Conservation (phyloP, 2,329 filamentous ascomycete species). For the Bipolaris bicolor region DNA sequence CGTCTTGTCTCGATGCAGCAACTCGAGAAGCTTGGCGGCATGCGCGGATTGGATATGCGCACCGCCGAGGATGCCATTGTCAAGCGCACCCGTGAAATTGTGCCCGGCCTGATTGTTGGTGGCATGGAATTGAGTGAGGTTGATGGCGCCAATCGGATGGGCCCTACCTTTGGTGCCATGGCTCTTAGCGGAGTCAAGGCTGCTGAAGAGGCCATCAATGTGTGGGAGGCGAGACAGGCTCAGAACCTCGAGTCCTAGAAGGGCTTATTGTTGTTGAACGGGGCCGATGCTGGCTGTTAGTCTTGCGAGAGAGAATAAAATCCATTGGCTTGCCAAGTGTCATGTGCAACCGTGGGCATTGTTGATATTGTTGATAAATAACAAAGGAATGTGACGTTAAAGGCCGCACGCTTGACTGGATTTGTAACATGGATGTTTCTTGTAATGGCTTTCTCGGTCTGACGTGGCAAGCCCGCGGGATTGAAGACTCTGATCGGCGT, state of each 20-base stretch:
- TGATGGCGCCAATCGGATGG: constrained; percentile 92
- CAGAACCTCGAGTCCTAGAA: constrained; percentile 66
- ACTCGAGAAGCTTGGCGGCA: constrained; percentile 83
- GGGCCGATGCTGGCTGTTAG: not conserved
- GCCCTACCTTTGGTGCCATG: constrained; percentile 89
- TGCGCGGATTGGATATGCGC: constrained; percentile 94
- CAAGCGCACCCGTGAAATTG: constrained; percentile 86
- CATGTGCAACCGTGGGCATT: not conserved
- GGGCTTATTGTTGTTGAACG: constrained; percentile 1
- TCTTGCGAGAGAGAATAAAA: constrained; percentile 3
- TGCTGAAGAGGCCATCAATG: constrained; percentile 80
- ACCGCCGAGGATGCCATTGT: constrained; percentile 90
- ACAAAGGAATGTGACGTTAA: not conserved
- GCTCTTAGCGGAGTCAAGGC: constrained; percentile 86
- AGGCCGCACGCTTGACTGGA: not conserved
- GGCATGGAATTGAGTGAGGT: constrained; percentile 94
- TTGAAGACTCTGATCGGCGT: constrained; percentile 1
- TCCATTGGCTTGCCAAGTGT: not conserved
- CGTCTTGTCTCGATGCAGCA: constrained; percentile 86
- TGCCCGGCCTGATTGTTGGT: constrained; percentile 87
- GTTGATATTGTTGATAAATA: not conserved
- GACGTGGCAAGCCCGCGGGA: constrained; percentile 3
- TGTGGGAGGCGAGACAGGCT: constrained; percentile 78
- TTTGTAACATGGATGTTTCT: not conserved
- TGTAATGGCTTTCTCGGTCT: constrained; percentile 2